Conservation (phyloP, 2,329 filamentous ascomycete genomes). For the Aspergillus felis region DNA sequence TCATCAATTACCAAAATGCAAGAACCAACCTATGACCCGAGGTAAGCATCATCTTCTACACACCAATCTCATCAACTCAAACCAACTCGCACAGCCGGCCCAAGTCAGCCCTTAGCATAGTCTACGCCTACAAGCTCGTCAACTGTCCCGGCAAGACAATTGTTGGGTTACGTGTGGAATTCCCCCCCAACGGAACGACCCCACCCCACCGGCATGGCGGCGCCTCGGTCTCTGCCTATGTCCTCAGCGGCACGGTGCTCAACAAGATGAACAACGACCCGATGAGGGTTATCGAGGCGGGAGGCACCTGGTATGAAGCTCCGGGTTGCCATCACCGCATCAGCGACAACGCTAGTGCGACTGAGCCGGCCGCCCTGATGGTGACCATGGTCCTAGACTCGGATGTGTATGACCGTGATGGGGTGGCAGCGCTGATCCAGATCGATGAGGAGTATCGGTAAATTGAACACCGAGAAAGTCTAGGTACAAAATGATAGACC, state of each 20-base stretch:
- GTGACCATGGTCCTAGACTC: no score
- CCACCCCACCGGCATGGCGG: conserved; percentile 48
- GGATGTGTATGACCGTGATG: no score
- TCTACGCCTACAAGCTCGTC: conserved; percentile 32
- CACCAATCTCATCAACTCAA: not conserved
- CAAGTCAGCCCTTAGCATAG: conserved; percentile 23
- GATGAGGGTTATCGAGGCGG: conserved; percentile 34
- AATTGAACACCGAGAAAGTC: no score
- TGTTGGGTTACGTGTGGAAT: conserved; percentile 36
- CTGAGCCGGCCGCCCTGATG: conserved; percentile 26
- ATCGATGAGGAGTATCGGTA: no score
- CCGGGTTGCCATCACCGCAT: conserved; percentile 50
- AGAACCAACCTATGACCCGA: conserved; percentile 20
- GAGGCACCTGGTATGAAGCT: conserved; percentile 43
- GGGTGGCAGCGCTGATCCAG: no score
- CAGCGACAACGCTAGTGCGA: conserved; percentile 43
- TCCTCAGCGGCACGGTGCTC: conserved; percentile 38
- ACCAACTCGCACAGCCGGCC: conserved; percentile 19
- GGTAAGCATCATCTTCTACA: conserved; percentile 4
- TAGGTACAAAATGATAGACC: no score
- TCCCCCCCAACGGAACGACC: conserved; percentile 37
- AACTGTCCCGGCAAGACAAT: conserved; percentile 42
- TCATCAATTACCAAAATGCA: conserved; percentile 6
- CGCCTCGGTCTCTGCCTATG: conserved; percentile 39
- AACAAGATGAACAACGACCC: conserved; percentile 51